These are phyloP conservation scores for Monosporozyma servazzii DNA, from an alignment of 805 yeast species.

Conservation along the genomic window DNA sequence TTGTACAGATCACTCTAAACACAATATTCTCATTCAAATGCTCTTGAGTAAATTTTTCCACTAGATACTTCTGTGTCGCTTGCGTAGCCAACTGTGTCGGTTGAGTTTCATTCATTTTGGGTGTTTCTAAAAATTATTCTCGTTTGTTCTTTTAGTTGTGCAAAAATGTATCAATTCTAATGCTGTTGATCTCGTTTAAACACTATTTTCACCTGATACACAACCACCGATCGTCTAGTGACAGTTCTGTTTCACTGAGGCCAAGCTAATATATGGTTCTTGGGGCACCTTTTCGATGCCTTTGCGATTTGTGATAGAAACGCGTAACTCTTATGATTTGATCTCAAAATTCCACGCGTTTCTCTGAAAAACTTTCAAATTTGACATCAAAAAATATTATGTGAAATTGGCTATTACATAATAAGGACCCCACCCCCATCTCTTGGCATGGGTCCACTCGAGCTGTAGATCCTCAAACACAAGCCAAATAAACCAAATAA, in stretches of 20 bases:
- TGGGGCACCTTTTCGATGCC: background rate
- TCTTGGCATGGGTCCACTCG: background rate
- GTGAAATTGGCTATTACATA: no score
- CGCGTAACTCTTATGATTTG: no score
- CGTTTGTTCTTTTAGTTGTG: background rate
- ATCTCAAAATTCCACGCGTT: no score
- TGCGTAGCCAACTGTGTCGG: slow-evolving; percentile 39
- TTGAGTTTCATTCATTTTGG: slow-evolving; percentile 25
- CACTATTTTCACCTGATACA: background rate
- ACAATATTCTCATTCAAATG: slow-evolving; percentile 35
- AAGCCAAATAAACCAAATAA: background rate
- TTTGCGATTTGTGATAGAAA: no score
- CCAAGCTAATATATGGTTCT: no score
- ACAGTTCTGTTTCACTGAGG: background rate
- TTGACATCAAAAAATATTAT: no score
- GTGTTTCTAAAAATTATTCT: background rate
- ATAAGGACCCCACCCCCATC: background rate
- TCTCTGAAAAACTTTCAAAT: no score
- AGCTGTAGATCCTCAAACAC: background rate
- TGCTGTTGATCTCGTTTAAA: background rate
- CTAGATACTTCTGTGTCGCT: slow-evolving; percentile 30
- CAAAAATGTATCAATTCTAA: background rate
- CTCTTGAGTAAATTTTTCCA: slow-evolving; percentile 32
- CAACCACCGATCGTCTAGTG: background rate
- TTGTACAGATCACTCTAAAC: slow-evolving; percentile 52